These are phyloP conservation scores for Guadua angustifolia DNA, from an alignment of 176 grass and related monocot genomes.

Conservation along the genomic window DNA sequence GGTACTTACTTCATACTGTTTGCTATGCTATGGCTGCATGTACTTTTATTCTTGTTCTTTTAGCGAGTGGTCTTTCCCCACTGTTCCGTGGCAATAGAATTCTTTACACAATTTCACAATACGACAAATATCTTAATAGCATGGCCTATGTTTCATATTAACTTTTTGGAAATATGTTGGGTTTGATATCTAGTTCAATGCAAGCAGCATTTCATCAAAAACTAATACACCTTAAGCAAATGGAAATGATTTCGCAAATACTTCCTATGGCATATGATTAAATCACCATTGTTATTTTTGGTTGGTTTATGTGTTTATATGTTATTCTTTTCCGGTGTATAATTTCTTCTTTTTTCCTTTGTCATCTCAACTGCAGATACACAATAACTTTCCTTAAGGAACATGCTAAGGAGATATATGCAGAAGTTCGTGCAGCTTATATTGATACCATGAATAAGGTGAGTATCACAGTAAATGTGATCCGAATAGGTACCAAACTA, in stretches of 20 bases:
- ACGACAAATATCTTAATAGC: not conserved
- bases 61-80: not conserved
- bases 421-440: slow-evolving; percentile 90
- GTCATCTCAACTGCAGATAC: slow-evolving; percentile 56
- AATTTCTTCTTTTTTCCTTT: slow-evolving; percentile 13
- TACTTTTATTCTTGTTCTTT: not conserved
- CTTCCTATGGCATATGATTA: slow-evolving; percentile 21
- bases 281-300: slow-evolving; percentile 31
- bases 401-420: slow-evolving; percentile 98
- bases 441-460: slow-evolving; percentile 99
- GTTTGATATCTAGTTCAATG: not conserved
- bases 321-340: slow-evolving; percentile 5
- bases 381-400: slow-evolving; percentile 87
- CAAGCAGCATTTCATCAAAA: not conserved
- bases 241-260: not conserved
- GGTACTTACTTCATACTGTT: not conserved
- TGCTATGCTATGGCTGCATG: not conserved
- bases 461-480: slow-evolving; percentile 36
- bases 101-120: not conserved
- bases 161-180: not conserved
- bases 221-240: slow-evolving; percentile 11
- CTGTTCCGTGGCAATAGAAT: not conserved
- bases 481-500: slow-evolving; percentile 12
- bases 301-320: not conserved
- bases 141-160: not conserved